phyloP scores from a whole-genome alignment of 495 filamentous ascomycete genomes.

The Xylona heveae region DNA sequence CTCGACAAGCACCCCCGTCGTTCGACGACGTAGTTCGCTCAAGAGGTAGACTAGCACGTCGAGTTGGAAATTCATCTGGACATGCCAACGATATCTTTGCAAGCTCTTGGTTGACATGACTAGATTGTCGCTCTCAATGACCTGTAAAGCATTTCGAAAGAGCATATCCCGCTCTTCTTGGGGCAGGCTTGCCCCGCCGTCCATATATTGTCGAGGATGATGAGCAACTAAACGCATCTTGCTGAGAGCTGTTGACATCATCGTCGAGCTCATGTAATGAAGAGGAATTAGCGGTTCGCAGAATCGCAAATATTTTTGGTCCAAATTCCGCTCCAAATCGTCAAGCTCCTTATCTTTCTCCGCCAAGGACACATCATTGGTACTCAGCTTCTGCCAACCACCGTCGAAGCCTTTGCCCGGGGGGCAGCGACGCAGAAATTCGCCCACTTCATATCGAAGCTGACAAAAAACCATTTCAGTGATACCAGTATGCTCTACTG shows the following conservation, averaged over 20 bases:
- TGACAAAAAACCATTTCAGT: constrained; percentile 51
- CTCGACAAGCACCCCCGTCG: constrained; percentile 11
- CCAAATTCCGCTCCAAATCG: constrained; percentile 19
- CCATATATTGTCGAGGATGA: constrained; percentile 21
- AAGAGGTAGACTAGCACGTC: constrained; percentile 22
- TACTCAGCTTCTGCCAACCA: constrained; percentile 15
- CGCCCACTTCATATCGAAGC: constrained; percentile 27
- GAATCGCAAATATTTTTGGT: constrained; percentile 27
- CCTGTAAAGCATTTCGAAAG: constrained; percentile 17
- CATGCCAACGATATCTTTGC: constrained; percentile 16
- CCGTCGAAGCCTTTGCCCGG: constrained; percentile 11
- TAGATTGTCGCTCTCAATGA: constrained; percentile 17
- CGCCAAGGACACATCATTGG: constrained; percentile 16
- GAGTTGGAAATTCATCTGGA: constrained; percentile 20
- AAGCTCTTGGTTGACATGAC: constrained; percentile 11
- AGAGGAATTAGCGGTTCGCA: constrained; percentile 39
- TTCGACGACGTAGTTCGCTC: constrained; percentile 17
- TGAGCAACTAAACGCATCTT: constrained; percentile 18
- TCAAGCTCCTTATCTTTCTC: constrained; percentile 28
- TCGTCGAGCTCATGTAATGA: constrained; percentile 29
- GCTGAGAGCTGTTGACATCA: constrained; percentile 14
- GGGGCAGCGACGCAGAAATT: constrained; percentile 23
- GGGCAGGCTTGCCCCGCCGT: constrained; percentile 11
- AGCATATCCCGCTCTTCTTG: constrained; percentile 18
- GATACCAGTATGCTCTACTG: constrained; percentile 28